A percentile compares a stretch with the other conserved stretches of the same genome.
These are phyloP conservation scores for Coemansia sp. DNA, from an alignment of 192 early-diverging fungal genomes.

Conservation along the genomic window DNA sequence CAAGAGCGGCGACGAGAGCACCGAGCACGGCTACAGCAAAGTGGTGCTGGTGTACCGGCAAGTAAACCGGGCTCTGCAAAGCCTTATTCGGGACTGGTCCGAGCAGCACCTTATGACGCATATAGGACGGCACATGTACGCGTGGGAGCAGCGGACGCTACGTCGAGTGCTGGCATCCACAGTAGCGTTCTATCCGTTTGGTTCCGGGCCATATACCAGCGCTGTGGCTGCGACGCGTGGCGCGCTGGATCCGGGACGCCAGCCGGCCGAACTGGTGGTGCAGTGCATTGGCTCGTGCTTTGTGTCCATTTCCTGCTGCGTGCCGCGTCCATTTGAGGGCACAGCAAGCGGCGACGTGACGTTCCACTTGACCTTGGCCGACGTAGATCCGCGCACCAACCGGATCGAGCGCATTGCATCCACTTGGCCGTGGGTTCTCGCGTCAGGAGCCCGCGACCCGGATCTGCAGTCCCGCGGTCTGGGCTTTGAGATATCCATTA, in stretches of 20 bases:
- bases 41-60: constrained; percentile 44
- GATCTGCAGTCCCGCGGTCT: constrained; percentile 4
- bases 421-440: constrained; percentile 47
- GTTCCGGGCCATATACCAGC: constrained; percentile 37
- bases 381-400: constrained; percentile 30
- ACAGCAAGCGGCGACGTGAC: constrained; percentile 41
- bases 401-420: constrained; percentile 40
- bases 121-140: constrained; percentile 37
- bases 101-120: constrained; percentile 54
- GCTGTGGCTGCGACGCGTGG: constrained; percentile 30
- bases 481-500: constrained; percentile 27
- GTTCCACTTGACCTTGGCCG: constrained; percentile 47
- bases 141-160: constrained; percentile 41
- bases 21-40: constrained; percentile 29
- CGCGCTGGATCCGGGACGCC: constrained; percentile 28
- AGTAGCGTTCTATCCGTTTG: constrained; percentile 40
- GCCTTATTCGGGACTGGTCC: constrained; percentile 50
- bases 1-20: not conserved
- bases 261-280: constrained; percentile 41
- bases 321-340: constrained; percentile 36
- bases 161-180: constrained; percentile 40
- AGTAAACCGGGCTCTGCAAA: constrained; percentile 39
- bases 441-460: constrained; percentile 18
- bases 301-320: constrained; percentile 47
- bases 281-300: constrained; percentile 39